Percentiles rank a stretch among this genome's conserved stretches.
Conservation (phyloP, 805 yeast genomes). For the Metschnikowia cerradonensis region DNA sequence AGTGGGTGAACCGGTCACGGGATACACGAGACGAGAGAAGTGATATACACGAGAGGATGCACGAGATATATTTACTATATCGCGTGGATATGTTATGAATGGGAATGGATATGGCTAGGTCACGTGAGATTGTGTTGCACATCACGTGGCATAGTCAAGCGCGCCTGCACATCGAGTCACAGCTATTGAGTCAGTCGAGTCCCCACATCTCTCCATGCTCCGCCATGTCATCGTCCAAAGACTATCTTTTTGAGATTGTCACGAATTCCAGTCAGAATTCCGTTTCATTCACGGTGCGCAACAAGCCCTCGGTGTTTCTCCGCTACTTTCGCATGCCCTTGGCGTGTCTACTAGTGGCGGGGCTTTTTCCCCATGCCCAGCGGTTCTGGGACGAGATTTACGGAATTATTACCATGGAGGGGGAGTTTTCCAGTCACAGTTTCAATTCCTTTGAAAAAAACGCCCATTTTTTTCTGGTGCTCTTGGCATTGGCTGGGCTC, state of each 20-base stretch:
- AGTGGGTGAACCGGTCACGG: no score
- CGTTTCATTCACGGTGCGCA: slow-evolving; percentile 16
- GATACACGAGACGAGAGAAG: no score
- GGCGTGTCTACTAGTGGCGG: slow-evolving; percentile 11
- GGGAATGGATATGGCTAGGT: neutral
- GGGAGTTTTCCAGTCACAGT: neutral
- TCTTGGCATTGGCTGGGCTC: slow-evolving; percentile 3
- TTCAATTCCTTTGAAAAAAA: neutral
- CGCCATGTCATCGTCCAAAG: slow-evolving; percentile 29
- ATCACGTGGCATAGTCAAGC: neutral
- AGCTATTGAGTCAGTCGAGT: neutral
- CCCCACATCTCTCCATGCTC: neutral
- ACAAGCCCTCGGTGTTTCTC: slow-evolving; percentile 12
- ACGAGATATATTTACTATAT: no score
- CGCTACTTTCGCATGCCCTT: slow-evolving; percentile 17
- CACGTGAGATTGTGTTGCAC: slow-evolving; percentile 3
- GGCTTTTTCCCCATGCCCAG: neutral
- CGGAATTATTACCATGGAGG: neutral
- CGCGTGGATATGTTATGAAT: neutral
- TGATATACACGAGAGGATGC: no score
- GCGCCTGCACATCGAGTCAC: neutral
- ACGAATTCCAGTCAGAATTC: slow-evolving; percentile 15
- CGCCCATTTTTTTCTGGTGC: neutral
- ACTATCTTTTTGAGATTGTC: slow-evolving; percentile 26
- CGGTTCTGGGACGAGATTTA: neutral